A percentile compares a stretch with the other conserved stretches of the same genome.
Evolutionary conservation across 805 yeast species (phyloP).

Genomic region (Candida hispaniensis): DNA sequence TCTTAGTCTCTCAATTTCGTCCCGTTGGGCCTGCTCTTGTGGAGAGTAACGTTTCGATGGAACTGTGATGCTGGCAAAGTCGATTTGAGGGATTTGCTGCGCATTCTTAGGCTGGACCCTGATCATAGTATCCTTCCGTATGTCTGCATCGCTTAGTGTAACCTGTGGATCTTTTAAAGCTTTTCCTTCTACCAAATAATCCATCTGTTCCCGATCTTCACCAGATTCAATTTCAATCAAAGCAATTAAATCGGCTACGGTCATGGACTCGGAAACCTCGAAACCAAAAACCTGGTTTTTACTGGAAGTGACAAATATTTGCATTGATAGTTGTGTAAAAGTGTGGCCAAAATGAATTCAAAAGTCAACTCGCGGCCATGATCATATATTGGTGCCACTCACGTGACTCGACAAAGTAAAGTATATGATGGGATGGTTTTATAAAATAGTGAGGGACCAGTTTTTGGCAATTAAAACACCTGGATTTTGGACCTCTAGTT

Average conservation of each 20-base stretch:
- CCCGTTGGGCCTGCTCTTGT: too few relatives aligned
- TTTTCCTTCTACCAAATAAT: constrained; percentile 4
- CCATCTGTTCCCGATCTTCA: constrained; percentile 4
- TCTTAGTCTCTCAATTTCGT: constrained; percentile 27
- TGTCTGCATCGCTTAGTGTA: constrained; percentile 5
- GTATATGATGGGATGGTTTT: too few relatives aligned
- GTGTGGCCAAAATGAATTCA: too few relatives aligned
- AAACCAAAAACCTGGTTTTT: constrained; percentile 9
- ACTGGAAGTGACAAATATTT: constrained; percentile 8
- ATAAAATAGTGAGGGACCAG: too few relatives aligned
- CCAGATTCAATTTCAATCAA: constrained; percentile 14
- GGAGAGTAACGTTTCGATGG: too few relatives aligned
- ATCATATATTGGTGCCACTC: too few relatives aligned
- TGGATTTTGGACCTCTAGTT: too few relatives aligned
- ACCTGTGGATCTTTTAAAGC: constrained; percentile 4
- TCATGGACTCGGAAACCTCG: constrained; percentile 8
- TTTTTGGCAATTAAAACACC: too few relatives aligned
- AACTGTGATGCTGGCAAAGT: background rate
- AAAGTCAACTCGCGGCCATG: too few relatives aligned
- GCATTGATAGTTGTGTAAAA: constrained; percentile 2
- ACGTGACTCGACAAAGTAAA: too few relatives aligned
- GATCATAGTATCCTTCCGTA: constrained; percentile 2
- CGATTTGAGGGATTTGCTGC: constrained; percentile 1
- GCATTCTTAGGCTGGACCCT: too few relatives aligned
- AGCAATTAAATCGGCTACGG: constrained; percentile 10